These are phyloP conservation scores for Naganishia randhawae DNA, from an alignment of 768 basidiomycete species.

Conservation along the genomic window DNA sequence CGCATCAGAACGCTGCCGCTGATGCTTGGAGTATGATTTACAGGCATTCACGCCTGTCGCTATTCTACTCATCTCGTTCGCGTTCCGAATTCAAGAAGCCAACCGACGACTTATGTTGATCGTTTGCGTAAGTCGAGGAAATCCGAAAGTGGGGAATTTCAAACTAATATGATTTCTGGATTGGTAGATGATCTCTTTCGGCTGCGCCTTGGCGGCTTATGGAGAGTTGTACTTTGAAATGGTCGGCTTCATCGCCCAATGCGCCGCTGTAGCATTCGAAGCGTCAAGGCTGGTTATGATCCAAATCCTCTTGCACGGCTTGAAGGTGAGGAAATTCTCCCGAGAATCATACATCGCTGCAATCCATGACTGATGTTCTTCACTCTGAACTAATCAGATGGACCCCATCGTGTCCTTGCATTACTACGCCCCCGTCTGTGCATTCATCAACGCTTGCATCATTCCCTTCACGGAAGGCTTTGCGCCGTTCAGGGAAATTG, in stretches of 20 bases:
- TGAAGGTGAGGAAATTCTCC: slow-evolving; percentile 57
- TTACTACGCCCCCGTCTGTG: slow-evolving; percentile 64
- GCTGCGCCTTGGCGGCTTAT: slow-evolving; percentile 68
- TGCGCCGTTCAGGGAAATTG: slow-evolving; percentile 76
- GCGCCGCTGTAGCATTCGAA: slow-evolving; percentile 87
- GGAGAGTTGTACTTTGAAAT: slow-evolving; percentile 86
- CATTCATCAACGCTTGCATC: slow-evolving; percentile 76
- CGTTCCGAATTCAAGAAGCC: slow-evolving; percentile 80
- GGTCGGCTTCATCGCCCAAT: slow-evolving; percentile 83
- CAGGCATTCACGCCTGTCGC: slow-evolving; percentile 50
- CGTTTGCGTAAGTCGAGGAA: slow-evolving; percentile 55
- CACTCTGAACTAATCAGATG: slow-evolving; percentile 57
- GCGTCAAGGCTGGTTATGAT: slow-evolving; percentile 88
- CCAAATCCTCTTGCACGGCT: slow-evolving; percentile 85
- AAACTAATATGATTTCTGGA: background rate
- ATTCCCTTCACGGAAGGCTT: slow-evolving; percentile 91
- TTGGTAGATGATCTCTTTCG: slow-evolving; percentile 72
- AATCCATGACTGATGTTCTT: background rate
- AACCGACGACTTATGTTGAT: slow-evolving; percentile 74
- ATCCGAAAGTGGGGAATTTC: background rate
- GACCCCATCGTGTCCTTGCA: slow-evolving; percentile 94
- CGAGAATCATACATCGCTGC: background rate
- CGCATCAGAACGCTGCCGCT: background rate
- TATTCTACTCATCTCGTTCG: slow-evolving; percentile 80
- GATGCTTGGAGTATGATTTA: background rate